These are phyloP conservation scores for bread wheat (Triticum aestivum) DNA, from an alignment of 176 grass and related monocot genomes.

Conservation along the genomic window IWGSC_CS_RefSeq_v2.1 NC_057810.1:705595591-705596090, in stretches of 20 bases:
- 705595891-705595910: no score
- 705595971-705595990: conserved; percentile 46
- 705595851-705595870: no score
- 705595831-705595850: no score
- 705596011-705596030: conserved; percentile 41
- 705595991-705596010: conserved; percentile 40
- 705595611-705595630: not conserved
- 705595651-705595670: not conserved
- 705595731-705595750: no score
- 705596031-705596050: conserved; percentile 51
- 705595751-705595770: no score
- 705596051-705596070: conserved; percentile 36
- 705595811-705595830: no score
- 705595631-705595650: not conserved
- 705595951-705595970: conserved; percentile 45
- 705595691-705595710: not conserved
- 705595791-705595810: no score
- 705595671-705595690: not conserved
- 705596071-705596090: not conserved
- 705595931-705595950: conserved; percentile 26
- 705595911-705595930: not conserved
- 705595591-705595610: not conserved
- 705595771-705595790: no score
- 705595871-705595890: no score
- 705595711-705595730: no score